These are phyloP conservation scores for Phytopythium ostracodes DNA, from an alignment of 352 stramenopile species.

Conservation along the genomic window DNA sequence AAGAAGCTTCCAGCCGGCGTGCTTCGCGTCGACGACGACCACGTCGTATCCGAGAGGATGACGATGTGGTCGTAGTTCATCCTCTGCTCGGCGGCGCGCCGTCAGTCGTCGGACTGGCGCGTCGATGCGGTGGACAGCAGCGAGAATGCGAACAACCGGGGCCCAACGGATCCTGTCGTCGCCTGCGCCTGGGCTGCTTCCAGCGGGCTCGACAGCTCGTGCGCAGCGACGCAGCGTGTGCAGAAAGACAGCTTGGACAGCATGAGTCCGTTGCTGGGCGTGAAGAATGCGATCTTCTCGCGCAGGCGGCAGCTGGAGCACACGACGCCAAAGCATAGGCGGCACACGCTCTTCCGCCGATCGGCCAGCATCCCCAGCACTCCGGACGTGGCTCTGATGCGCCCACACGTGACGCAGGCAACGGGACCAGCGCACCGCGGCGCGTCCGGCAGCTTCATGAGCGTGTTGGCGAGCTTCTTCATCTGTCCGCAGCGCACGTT, in stretches of 20 bases:
- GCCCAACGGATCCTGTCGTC: neutral
- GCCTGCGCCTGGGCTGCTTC: neutral
- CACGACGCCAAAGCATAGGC: constrained; percentile 24
- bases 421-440: neutral
- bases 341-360: constrained; percentile 22
- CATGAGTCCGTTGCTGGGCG: constrained; percentile 20
- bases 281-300: constrained; percentile 30
- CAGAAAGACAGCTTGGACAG: constrained; percentile 35
- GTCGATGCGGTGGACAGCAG: neutral
- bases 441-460: constrained; percentile 11
- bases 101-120: neutral
- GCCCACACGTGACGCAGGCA: constrained; percentile 12
- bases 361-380: constrained; percentile 1
- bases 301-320: constrained; percentile 26
- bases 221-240: constrained; percentile 18
- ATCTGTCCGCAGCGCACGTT: constrained; percentile 34
- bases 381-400: constrained; percentile 4
- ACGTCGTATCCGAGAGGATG: constrained; percentile 3
- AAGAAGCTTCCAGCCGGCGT: neutral
- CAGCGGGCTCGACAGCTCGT: neutral
- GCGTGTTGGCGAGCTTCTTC: constrained; percentile 33
- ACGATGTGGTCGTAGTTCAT: neutral
- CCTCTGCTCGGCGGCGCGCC: constrained; percentile 1
- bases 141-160: constrained; percentile 1
- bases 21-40: neutral